Evolutionary conservation across 2,329 filamentous ascomycete genomes (phyloP).

Genomic region (Aureobasidium sp.): DNA sequence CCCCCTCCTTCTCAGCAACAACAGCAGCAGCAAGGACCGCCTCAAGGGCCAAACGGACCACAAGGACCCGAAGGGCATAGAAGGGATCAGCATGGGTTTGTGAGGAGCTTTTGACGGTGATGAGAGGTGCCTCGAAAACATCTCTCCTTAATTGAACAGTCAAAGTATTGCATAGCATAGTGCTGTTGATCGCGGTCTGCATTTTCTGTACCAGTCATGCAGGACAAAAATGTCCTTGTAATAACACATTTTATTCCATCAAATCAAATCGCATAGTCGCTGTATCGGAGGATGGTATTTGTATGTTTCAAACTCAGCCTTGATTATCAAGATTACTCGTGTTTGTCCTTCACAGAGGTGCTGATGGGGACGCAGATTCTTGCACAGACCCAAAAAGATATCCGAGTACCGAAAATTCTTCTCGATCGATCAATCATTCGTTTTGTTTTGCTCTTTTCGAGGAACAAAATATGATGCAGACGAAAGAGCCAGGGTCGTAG

Average conservation of each 20-base stretch:
- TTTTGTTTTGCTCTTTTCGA: neutral
- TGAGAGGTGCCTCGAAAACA: conserved; percentile 8
- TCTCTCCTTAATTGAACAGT: neutral
- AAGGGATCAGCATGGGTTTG: conserved; percentile 16
- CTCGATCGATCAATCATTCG: no score
- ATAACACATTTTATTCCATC: neutral
- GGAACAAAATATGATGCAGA: neutral
- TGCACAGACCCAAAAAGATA: no score
- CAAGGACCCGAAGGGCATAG: conserved; percentile 1
- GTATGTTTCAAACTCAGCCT: no score
- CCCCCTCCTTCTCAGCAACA: neutral
- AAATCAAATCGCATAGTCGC: no score
- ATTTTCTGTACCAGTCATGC: neutral
- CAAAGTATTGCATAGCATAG: neutral
- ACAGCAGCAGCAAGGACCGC: neutral
- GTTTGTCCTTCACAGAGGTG: no score
- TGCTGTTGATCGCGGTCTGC: neutral
- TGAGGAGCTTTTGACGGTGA: conserved; percentile 15
- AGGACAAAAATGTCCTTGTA: neutral
- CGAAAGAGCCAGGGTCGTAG: neutral
- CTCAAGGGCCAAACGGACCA: neutral
- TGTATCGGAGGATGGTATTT: no score
- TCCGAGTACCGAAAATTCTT: no score
- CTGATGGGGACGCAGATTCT: no score
- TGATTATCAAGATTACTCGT: no score